Evolutionary conservation across 176 grass and related monocot genomes (phyloP).

Genomic region (Musa schizocarpa): DNA sequence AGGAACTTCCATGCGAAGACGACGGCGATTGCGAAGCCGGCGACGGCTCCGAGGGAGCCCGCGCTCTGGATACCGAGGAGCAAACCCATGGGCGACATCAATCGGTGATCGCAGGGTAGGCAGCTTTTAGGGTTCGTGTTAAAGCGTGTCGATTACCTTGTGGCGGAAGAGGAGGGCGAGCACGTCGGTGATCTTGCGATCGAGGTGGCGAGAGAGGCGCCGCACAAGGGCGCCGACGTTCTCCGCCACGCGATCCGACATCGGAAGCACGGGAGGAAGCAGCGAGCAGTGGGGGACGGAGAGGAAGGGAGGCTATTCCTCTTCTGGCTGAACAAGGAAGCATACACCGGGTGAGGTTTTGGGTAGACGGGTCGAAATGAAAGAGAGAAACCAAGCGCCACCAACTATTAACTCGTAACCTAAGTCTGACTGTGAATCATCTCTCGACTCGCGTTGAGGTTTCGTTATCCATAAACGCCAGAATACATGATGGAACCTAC

Average conservation of each 20-base stretch:
- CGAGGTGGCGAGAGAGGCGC: conserved; percentile 49
- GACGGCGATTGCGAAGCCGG: conserved; percentile 88
- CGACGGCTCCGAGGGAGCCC: conserved; percentile 68
- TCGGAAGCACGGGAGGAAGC: not conserved
- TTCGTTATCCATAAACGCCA: no score
- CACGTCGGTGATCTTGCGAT: conserved; percentile 65
- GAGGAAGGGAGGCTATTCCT: not conserved
- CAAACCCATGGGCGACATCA: not conserved
- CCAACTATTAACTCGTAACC: not conserved
- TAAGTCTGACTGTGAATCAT: not conserved
- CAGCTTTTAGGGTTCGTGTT: conserved; percentile 27
- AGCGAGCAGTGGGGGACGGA: not conserved
- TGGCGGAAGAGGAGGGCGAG: conserved; percentile 49
- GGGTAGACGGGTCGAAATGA: not conserved
- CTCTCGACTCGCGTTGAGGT: not conserved
- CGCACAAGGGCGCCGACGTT: not conserved
- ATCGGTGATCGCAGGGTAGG: not conserved
- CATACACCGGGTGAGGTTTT: not conserved
- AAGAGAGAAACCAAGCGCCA: not conserved
- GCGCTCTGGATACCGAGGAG: conserved; percentile 28
- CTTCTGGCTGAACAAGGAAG: not conserved
- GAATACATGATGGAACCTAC: no score
- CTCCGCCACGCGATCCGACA: conserved; percentile 1
- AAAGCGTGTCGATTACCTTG: conserved; percentile 34
- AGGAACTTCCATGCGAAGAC: conserved; percentile 88